phyloP scores from a whole-genome alignment of 2,329 filamentous ascomycete species.

The Penicillium sp. region DNA sequence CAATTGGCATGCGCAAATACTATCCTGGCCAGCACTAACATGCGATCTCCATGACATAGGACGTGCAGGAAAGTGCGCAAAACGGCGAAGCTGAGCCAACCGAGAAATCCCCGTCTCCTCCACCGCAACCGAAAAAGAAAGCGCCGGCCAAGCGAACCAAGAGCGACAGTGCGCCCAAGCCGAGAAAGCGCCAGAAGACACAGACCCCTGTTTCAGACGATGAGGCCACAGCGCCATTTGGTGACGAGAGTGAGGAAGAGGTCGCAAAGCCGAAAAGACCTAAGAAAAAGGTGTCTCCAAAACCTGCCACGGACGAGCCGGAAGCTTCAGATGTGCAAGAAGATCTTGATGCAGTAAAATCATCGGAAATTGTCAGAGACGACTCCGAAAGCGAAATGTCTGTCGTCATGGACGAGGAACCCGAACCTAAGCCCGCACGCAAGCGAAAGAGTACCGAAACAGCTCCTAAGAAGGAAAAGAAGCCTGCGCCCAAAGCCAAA shows the following conservation, averaged over 20 bases:
- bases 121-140: constrained; percentile 17
- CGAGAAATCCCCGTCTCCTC: constrained; percentile 15
- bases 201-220: constrained; percentile 28
- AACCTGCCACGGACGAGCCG: constrained; percentile 7
- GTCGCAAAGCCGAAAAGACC: constrained; percentile 20
- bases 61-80: constrained; percentile 31
- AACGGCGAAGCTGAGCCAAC: constrained; percentile 11
- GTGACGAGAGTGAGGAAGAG: constrained; percentile 26
- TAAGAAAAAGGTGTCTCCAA: constrained; percentile 8
- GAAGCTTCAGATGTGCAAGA: constrained; percentile 17
- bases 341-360: constrained; percentile 12
- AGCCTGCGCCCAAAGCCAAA: constrained; percentile 37
- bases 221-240: constrained; percentile 12
- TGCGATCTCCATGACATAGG: constrained; percentile 22
- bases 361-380: constrained; percentile 45
- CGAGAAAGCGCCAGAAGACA: constrained; percentile 39
- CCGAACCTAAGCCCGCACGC: constrained; percentile 61
- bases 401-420: constrained; percentile 73
- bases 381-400: constrained; percentile 68
- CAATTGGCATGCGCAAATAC: not conserved
- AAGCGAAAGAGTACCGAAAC: constrained; percentile 44
- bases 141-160: constrained; percentile 32
- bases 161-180: constrained; percentile 17
- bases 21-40: constrained; percentile 7
- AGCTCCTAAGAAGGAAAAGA: constrained; percentile 30